Percentiles rank a stretch among this genome's conserved stretches.
phyloP scores from a whole-genome alignment of 257 asterid species.

The Gynochthodes officinalis region DNA sequence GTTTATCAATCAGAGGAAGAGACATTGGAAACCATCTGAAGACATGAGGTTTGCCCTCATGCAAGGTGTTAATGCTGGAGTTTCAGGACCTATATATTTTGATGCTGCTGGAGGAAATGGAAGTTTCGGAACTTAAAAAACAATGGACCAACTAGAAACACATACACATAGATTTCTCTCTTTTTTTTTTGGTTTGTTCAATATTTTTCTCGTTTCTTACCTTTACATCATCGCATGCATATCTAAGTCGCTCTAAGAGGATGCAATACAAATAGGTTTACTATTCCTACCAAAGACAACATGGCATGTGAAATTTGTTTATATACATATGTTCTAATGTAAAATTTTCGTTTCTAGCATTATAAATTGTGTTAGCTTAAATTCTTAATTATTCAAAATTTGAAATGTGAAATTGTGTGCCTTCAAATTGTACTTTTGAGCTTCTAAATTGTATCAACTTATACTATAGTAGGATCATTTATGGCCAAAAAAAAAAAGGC shows the following conservation, averaged over 20 bases:
- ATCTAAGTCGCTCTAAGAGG: too few species aligned
- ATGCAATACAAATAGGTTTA: neutral
- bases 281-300: neutral
- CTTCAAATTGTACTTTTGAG: too few species aligned
- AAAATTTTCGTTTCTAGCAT: too few species aligned
- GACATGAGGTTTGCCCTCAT: constrained; percentile 72
- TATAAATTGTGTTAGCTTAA: too few species aligned
- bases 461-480: too few species aligned
- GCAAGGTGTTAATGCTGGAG: constrained; percentile 42
- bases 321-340: neutral
- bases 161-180: neutral
- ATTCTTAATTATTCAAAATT: too few species aligned
- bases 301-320: neutral
- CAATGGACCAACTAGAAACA: neutral
- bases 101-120: constrained; percentile 39
- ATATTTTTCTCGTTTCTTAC: too few species aligned
- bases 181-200: too few species aligned
- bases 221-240: too few species aligned
- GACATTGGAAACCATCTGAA: constrained; percentile 81
- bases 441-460: too few species aligned
- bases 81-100: constrained; percentile 23
- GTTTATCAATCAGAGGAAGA: constrained; percentile 86
- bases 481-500: too few species aligned
- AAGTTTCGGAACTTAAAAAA: constrained; percentile 25
- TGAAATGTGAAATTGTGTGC: too few species aligned